These are phyloP conservation scores for Exophiala mesophila DNA, from an alignment of 2,329 filamentous ascomycete genomes.

Conservation along the genomic window DNA sequence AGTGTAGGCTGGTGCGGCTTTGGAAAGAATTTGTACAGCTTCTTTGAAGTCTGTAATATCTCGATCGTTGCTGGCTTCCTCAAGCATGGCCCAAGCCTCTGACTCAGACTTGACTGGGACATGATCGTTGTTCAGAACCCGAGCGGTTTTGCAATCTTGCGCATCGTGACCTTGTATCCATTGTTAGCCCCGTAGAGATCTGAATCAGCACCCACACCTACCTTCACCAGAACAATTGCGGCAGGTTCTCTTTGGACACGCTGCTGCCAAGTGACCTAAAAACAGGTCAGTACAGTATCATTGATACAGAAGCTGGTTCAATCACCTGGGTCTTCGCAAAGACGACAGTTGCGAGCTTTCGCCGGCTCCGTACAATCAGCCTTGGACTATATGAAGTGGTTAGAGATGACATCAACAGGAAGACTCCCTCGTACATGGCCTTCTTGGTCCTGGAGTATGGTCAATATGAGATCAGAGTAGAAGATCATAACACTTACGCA, in stretches of 20 bases:
- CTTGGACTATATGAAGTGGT: slow-evolving; percentile 40
- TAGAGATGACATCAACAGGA: no score
- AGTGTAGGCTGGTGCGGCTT: slow-evolving; percentile 42
- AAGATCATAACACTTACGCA: slow-evolving; percentile 27
- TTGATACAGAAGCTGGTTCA: neutral
- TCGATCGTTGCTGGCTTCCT: slow-evolving; percentile 44
- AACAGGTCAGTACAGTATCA: neutral
- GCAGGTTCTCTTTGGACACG: slow-evolving; percentile 44
- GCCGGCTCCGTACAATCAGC: slow-evolving; percentile 43
- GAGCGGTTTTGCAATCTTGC: slow-evolving; percentile 42
- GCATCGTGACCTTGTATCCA: slow-evolving; percentile 40
- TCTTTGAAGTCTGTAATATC: slow-evolving; percentile 50
- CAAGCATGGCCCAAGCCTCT: slow-evolving; percentile 48
- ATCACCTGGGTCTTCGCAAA: slow-evolving; percentile 38
- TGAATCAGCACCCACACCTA: no score
- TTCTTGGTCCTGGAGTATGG: slow-evolving; percentile 31
- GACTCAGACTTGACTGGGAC: slow-evolving; percentile 45
- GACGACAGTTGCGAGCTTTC: slow-evolving; percentile 44
- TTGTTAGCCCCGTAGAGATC: no score
- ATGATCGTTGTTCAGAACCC: slow-evolving; percentile 39
- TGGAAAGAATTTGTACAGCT: slow-evolving; percentile 48
- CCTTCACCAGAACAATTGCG: slow-evolving; percentile 46
- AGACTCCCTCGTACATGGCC: slow-evolving; percentile 29
- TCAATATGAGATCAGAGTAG: slow-evolving; percentile 4
- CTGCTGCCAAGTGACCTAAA: slow-evolving; percentile 39